phyloP scores from a whole-genome alignment of 371 early-diverging fungal species.

The Zancudomyces culisetae region DNA sequence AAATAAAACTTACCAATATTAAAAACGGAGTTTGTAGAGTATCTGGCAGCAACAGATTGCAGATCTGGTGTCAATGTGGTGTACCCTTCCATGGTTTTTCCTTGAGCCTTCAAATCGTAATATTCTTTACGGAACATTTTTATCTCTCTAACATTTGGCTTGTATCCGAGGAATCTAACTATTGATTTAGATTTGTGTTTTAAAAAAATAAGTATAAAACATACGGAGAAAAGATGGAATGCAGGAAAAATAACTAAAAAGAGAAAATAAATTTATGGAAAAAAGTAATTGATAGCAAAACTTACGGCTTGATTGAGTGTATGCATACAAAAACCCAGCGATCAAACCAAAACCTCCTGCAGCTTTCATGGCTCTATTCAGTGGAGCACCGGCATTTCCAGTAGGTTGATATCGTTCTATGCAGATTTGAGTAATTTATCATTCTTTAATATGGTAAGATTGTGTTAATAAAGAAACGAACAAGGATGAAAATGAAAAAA shows the following conservation, averaged over 20 bases:
- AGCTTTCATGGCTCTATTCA: conserved; percentile 11
- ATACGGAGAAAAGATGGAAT: too few species aligned
- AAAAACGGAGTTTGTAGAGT: conserved; percentile 31
- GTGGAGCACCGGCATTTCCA: conserved; percentile 8
- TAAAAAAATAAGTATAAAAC: background rate
- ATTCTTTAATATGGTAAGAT: too few species aligned
- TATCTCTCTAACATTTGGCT: conserved; percentile 68
- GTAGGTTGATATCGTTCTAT: conserved; percentile 23
- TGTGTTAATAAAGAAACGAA: too few species aligned
- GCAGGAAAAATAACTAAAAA: too few species aligned
- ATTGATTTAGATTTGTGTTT: conserved; percentile 25
- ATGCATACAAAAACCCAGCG: conserved; percentile 14
- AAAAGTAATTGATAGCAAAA: background rate
- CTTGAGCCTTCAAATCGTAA: conserved; percentile 36
- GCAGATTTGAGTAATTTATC: background rate
- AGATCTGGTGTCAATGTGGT: conserved; percentile 36
- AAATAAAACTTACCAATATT: conserved; percentile 9
- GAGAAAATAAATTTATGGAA: too few species aligned
- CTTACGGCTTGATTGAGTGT: conserved; percentile 6
- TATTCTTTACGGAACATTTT: conserved; percentile 47
- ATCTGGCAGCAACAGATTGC: conserved; percentile 43
- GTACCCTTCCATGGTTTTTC: conserved; percentile 50
- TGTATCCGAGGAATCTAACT: conserved; percentile 87
- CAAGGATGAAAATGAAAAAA: too few species aligned
- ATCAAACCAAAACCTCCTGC: conserved; percentile 6